Evolutionary conservation across 2,329 filamentous ascomycete species (phyloP).

Genomic region (Phyllosticta ampelicida): DNA sequence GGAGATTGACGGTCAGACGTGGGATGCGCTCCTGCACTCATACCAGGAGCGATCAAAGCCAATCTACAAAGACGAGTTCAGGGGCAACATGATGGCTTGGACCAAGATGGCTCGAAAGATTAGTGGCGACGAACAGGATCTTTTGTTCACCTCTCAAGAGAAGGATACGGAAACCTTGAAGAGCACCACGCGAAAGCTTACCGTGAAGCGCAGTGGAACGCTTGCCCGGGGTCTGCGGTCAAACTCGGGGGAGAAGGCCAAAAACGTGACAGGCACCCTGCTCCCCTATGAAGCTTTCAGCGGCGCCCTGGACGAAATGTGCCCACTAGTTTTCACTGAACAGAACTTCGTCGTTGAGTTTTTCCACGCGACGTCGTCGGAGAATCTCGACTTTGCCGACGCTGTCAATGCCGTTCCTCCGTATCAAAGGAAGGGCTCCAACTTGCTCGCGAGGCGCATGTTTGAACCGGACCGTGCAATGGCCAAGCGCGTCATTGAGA

Average conservation of each 20-base stretch:
- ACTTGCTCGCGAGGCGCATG: slow-evolving; percentile 61
- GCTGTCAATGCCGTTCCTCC: slow-evolving; percentile 57
- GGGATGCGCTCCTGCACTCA: slow-evolving; percentile 66
- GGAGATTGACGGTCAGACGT: slow-evolving; percentile 71
- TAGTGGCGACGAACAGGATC: slow-evolving; percentile 64
- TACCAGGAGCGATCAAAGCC: slow-evolving; percentile 70
- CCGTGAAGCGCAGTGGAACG: slow-evolving; percentile 87
- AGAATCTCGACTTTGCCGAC: slow-evolving; percentile 74
- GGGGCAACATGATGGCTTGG: slow-evolving; percentile 66
- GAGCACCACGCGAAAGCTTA: slow-evolving; percentile 69
- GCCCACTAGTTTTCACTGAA: slow-evolving; percentile 78
- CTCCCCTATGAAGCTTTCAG: slow-evolving; percentile 74
- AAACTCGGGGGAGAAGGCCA: slow-evolving; percentile 51
- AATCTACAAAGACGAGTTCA: slow-evolving; percentile 74
- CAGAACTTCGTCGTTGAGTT: slow-evolving; percentile 97
- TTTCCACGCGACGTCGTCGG: slow-evolving; percentile 84
- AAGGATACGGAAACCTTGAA: slow-evolving; percentile 71
- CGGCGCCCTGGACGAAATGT: slow-evolving; percentile 67
- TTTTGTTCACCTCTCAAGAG: slow-evolving; percentile 84
- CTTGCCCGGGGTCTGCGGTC: slow-evolving; percentile 63
- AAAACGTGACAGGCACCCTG: slow-evolving; percentile 51
- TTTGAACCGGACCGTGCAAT: slow-evolving; percentile 84
- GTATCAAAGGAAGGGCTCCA: slow-evolving; percentile 57
- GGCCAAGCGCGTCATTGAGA: slow-evolving; percentile 71
- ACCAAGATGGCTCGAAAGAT: slow-evolving; percentile 67